Evolutionary conservation across 176 grass and related monocot species (phyloP), one percentile per base, ranked within the genome.

Genomic region (Carex myosuroides): DNA sequence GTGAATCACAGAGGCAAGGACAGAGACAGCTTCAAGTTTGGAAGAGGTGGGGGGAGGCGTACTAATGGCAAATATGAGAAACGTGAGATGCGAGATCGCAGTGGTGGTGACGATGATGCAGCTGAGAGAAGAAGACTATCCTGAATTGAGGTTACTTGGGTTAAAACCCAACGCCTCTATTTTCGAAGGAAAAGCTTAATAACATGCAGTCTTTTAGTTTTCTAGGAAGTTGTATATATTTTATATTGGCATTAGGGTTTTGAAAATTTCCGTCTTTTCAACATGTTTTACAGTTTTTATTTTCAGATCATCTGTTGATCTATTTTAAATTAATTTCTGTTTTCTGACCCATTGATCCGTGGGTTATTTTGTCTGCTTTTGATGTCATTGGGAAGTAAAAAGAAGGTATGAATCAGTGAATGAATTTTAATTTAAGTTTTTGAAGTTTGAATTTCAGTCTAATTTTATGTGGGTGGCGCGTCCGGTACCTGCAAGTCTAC

Each of bases 1-100:
- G 84, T 79, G 24, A 42, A 79, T 87, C 39, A 30, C 62, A 84
- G 81, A 86, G 83, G 57, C 79, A 86, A 88, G 57, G 81, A 91
- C 39, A 85, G 88, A 80, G 72, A 61, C 55, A 62, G 59, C 39
- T 88, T 87, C 20, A 55, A 62, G 54, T 92, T 55, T 57, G 65
- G 41, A 22, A 82, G 33, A 33, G 71, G 87, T 1, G 20, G 60
- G 22, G 39, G 60, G 22, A 44, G 79, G 58, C 79, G 33, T 69
- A 86, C 33, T 85, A 48, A 42, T 70, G 30, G 70, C 60, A 60
- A 29, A 46, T 84, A 74, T 62, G 59, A 88, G 58, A 24, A 71
- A 70, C 56, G 66, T 64, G 64, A 65, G 11, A 30, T 76, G 39
- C 64, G 60, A 65, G 83, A 62, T n/a, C 60, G 77, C 62, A 65